Evolutionary conservation across 768 basidiomycete genomes (phyloP), one percentile per base, ranked within the genome.

Genomic region (Lentinus brumalis): DNA sequence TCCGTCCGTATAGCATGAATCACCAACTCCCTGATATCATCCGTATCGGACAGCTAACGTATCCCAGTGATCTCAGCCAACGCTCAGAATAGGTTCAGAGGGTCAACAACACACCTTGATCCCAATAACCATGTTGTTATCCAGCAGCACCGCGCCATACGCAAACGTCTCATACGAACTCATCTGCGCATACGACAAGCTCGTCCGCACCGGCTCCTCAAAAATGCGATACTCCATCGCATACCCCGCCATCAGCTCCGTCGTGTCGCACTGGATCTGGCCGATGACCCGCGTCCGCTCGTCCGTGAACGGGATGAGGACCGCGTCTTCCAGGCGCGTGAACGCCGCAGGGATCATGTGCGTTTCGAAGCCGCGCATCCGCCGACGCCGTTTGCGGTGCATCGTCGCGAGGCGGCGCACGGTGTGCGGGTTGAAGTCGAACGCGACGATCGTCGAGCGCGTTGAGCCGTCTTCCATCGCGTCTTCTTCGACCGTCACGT

Each of bases 81-180:
- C 29, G 11, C 15, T 51, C 30, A 18, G 40, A 11, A 8, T 4
- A 21, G 10, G 8, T 8, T 4, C 49, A 14, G 7, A 15, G 6
- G 5, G 14, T 7, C 38, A 35, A 15, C 12, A 18, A 60, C 67
- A 30, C 54, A 71, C 71, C 63, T 66, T 60, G 49, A 74, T 57
- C 14, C 73, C 71, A 46, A 74, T 67, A 45, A 74, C 64, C 47
- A 68, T 59, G 50, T 69, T 70, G 46, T 69, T 65, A 39, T 74
- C 73, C 14, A 74, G 61, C 50, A 74, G 29, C 15, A 73, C 67
- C 11, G 70, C 67, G 9, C 69, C 62, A 18, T 71, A 69, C 14
- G 47, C 54, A 46, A 64, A 71, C 31, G 50, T 53, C 11, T 61
- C 55, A 38, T 40, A 50, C 45, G 67, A 67, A 39, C 53, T 62